Conservation (phyloP, 495 filamentous ascomycete species). For the Polyplosphaeria fusca region DNA sequence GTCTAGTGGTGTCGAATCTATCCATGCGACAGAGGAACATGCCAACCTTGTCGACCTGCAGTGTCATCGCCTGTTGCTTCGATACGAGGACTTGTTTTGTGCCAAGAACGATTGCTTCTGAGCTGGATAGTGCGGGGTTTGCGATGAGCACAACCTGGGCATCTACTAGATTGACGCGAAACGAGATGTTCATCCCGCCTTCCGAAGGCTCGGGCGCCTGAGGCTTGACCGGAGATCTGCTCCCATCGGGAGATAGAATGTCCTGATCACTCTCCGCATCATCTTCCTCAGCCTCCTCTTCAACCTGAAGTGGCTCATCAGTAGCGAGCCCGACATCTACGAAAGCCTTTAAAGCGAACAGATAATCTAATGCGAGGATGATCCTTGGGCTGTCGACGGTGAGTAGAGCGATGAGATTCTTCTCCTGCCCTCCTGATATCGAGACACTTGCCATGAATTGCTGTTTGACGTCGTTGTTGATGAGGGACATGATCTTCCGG, state of each 20-base stretch:
- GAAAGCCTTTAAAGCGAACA: conserved; percentile 85
- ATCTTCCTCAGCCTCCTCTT: conserved; percentile 54
- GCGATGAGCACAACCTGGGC: conserved; percentile 94
- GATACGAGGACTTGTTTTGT: conserved; percentile 92
- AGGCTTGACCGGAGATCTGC: conserved; percentile 20
- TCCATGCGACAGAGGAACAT: conserved; percentile 99
- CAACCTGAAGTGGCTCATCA: conserved; percentile 56
- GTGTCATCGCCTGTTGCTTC: conserved; percentile 86
- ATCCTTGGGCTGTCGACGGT: conserved; percentile 95
- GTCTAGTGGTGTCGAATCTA: conserved; percentile 77
- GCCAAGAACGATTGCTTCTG: conserved; percentile 91
- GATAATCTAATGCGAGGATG: conserved; percentile 91
- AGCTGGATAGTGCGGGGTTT: conserved; percentile 82
- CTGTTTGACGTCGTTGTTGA: conserved; percentile 89
- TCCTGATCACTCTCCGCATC: conserved; percentile 52
- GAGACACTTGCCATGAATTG: conserved; percentile 95
- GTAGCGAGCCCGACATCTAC: conserved; percentile 64
- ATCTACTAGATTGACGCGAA: conserved; percentile 89
- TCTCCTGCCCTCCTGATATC: conserved; percentile 80
- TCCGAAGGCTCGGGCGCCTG: conserved; percentile 33
- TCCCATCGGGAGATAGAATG: conserved; percentile 37
- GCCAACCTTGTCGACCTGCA: conserved; percentile 87
- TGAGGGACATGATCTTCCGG: conserved; percentile 95
- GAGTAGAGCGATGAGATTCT: conserved; percentile 81
- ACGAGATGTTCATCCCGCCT: conserved; percentile 70